These are phyloP conservation scores for Phaeophleospora eucalypticola DNA, from an alignment of 2,329 filamentous ascomycete genomes.

Conservation along the genomic window DNA sequence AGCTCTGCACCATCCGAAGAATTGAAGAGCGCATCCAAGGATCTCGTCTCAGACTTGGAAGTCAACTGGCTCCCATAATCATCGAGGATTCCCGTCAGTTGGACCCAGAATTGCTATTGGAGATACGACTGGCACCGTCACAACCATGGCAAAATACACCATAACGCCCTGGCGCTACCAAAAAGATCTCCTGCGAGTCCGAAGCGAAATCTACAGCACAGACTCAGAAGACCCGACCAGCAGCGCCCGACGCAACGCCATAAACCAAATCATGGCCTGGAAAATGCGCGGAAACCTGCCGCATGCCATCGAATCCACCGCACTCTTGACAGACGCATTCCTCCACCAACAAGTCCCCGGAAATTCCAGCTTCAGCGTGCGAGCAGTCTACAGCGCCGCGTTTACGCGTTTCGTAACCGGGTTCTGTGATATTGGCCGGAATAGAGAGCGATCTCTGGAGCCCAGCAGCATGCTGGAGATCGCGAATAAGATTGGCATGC, in stretches of 20 bases:
- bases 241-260: slow-evolving; percentile 34
- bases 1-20: too few species aligned
- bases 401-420: slow-evolving; percentile 71
- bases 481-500: slow-evolving; percentile 64
- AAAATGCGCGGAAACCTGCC: slow-evolving; percentile 70
- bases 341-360: slow-evolving; percentile 55
- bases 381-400: slow-evolving; percentile 68
- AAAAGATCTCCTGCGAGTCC: slow-evolving; percentile 61
- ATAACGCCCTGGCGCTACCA: slow-evolving; percentile 70
- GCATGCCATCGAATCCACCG: slow-evolving; percentile 75
- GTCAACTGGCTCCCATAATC: too few species aligned
- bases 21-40: too few species aligned
- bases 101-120: too few species aligned
- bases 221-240: slow-evolving; percentile 8
- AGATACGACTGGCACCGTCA: background rate
- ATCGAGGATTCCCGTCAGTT: background rate
- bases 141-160: slow-evolving; percentile 63
- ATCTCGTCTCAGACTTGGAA: too few species aligned
- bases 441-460: slow-evolving; percentile 55
- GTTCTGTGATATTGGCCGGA: slow-evolving; percentile 68
- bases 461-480: slow-evolving; percentile 67
- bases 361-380: slow-evolving; percentile 56
- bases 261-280: slow-evolving; percentile 48
- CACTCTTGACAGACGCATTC: slow-evolving; percentile 65
- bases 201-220: slow-evolving; percentile 59